phyloP scores from a whole-genome alignment of 2,329 filamentous ascomycete species.

The Paracoccidioides brasiliensis region DNA sequence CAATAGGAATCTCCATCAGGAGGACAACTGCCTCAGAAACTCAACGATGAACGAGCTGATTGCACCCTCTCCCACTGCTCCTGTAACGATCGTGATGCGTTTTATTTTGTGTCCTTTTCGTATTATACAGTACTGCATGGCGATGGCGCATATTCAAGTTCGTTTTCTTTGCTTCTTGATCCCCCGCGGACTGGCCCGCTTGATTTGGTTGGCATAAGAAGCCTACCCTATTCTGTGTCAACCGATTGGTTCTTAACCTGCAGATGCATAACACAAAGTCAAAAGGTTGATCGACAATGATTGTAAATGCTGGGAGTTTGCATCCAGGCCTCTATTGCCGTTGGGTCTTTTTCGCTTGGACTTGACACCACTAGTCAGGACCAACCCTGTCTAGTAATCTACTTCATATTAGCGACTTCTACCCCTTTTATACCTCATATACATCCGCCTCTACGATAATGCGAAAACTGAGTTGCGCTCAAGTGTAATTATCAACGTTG shows the following conservation, averaged over 20 bases:
- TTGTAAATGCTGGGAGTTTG: not conserved
- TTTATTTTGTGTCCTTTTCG: not conserved
- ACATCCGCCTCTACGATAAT: not conserved
- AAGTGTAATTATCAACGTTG: not conserved
- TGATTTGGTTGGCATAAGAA: not conserved
- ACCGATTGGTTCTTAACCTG: not conserved
- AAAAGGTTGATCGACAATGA: not conserved
- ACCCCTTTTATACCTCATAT: not conserved
- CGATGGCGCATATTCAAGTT: not conserved
- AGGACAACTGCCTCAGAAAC: not conserved
- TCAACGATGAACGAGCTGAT: not conserved
- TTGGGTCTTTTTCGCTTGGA: not conserved
- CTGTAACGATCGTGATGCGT: not conserved
- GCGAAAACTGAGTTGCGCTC: not conserved
- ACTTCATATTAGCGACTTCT: not conserved
- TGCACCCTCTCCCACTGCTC: not conserved
- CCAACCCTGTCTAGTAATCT: not conserved
- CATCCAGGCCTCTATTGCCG: not conserved
- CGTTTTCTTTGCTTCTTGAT: not conserved
- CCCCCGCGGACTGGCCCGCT: not conserved
- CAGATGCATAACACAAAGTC: not conserved
- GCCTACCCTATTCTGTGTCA: not conserved
- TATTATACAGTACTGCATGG: conserved; percentile 1
- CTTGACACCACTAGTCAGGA: not conserved
- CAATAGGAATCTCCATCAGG: not conserved